These are phyloP conservation scores for Iberis pinnata DNA, from an alignment of 345 rosid genomes.

Conservation along the genomic window DNA sequence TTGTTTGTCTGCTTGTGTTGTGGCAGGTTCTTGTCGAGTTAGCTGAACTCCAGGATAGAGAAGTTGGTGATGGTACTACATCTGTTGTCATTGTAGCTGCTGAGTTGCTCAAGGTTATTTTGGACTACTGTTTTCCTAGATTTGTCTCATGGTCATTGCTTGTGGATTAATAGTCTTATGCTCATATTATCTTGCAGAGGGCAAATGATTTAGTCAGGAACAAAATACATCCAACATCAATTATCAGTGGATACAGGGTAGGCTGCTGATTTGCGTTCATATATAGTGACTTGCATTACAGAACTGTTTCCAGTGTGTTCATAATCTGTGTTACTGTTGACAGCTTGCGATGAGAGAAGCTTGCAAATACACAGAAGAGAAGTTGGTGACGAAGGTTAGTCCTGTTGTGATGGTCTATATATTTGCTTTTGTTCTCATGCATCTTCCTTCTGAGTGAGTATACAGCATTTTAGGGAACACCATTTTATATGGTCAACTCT, in stretches of 20 bases:
- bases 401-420: slow-evolving; percentile 2
- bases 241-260: slow-evolving; percentile 90
- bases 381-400: slow-evolving; percentile 71
- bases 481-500: neutral
- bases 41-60: slow-evolving; percentile 97
- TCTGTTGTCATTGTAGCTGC: slow-evolving; percentile 95
- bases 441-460: neutral
- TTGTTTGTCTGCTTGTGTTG: neutral
- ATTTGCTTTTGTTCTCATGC: neutral
- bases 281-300: neutral
- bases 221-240: slow-evolving; percentile 95
- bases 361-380: slow-evolving; percentile 87
- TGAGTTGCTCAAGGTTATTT: slow-evolving; percentile 38
- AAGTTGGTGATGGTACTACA: slow-evolving; percentile 97
- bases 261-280: slow-evolving; percentile 19
- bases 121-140: neutral
- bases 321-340: slow-evolving; percentile 8
- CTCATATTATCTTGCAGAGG: slow-evolving; percentile 44
- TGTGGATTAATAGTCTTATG: slow-evolving; percentile 5
- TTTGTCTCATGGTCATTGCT: neutral
- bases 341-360: slow-evolving; percentile 99
- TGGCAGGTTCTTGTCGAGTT: slow-evolving; percentile 86
- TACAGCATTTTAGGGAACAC: neutral
- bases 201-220: slow-evolving; percentile 95
- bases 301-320: slow-evolving; percentile 3